Evolutionary conservation across 176 grass and related monocot species (phyloP).

Genomic region (Tillandsia fasciculata): DNA sequence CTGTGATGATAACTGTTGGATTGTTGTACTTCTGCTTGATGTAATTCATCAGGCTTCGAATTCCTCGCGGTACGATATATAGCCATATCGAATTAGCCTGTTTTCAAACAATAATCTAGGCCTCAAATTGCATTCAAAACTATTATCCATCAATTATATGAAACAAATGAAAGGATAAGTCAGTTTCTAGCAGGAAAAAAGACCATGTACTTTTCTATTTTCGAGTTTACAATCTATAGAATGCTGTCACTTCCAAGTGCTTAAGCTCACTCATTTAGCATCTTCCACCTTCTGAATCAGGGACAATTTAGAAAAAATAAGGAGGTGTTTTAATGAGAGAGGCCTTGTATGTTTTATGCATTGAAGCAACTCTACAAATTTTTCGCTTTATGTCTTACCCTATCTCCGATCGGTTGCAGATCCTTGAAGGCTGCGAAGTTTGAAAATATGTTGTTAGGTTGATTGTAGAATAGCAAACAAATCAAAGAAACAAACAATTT

Average conservation of each 20-base stretch:
- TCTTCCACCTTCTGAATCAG: not conserved
- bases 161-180: too few species aligned
- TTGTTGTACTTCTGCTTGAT: constrained; percentile 72
- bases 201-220: not conserved
- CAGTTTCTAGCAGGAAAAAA: not conserved
- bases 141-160: not conserved
- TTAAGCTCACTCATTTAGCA: not conserved
- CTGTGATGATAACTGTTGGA: constrained; percentile 75
- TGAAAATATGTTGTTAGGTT: not conserved
- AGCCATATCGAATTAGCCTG: constrained; percentile 84
- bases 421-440: constrained; percentile 51
- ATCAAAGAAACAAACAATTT: not conserved
- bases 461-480: not conserved
- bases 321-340: not conserved
- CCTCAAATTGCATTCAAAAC: constrained; percentile 1
- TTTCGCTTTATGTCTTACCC: constrained; percentile 28
- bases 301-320: not conserved
- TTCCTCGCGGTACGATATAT: constrained; percentile 77
- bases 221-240: not conserved
- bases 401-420: constrained; percentile 48
- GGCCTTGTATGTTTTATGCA: not conserved
- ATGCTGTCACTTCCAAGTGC: not conserved
- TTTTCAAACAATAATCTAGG: not conserved
- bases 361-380: not conserved
- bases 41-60: constrained; percentile 91